phyloP scores from a whole-genome alignment of 106 monocot genomes.

The Platanthera zijinensis region DNA sequence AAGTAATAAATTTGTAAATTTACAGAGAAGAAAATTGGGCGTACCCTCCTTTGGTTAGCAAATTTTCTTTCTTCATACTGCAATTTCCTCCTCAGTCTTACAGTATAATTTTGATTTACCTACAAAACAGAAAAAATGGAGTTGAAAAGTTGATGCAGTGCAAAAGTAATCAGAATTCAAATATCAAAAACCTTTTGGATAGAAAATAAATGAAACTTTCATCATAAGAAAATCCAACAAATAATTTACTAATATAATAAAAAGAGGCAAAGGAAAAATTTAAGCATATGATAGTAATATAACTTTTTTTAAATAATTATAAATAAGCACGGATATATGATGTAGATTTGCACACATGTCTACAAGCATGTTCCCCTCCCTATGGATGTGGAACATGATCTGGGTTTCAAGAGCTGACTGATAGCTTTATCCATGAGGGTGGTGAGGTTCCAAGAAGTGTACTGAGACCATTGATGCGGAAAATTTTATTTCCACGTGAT shows the following conservation, averaged over 20 bases:
- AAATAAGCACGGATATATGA: too few relatives aligned
- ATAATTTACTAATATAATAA: neutral
- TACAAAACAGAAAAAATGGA: slow-evolving; percentile 12
- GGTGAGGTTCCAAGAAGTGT: too few relatives aligned
- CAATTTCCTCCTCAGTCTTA: slow-evolving; percentile 51
- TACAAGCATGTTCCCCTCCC: too few relatives aligned
- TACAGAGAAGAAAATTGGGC: slow-evolving; percentile 2
- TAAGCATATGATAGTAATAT: neutral
- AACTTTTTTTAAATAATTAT: too few relatives aligned
- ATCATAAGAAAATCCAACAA: neutral
- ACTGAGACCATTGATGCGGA: too few relatives aligned
- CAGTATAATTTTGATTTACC: slow-evolving; percentile 53
- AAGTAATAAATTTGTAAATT: neutral
- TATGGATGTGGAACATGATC: too few relatives aligned
- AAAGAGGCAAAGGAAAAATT: neutral
- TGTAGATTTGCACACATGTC: too few relatives aligned
- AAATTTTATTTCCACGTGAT: too few relatives aligned
- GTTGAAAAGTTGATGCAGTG: neutral
- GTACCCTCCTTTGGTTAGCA: slow-evolving; percentile 72
- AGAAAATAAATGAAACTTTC: neutral
- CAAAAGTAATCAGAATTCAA: neutral
- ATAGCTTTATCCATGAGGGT: too few relatives aligned
- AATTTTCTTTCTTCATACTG: slow-evolving; percentile 66
- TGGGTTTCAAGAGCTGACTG: too few relatives aligned
- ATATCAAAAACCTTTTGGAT: too few relatives aligned